These are phyloP conservation scores for Peterozyma xylosa DNA, from an alignment of 805 yeast species.

Conservation along the genomic window DNA sequence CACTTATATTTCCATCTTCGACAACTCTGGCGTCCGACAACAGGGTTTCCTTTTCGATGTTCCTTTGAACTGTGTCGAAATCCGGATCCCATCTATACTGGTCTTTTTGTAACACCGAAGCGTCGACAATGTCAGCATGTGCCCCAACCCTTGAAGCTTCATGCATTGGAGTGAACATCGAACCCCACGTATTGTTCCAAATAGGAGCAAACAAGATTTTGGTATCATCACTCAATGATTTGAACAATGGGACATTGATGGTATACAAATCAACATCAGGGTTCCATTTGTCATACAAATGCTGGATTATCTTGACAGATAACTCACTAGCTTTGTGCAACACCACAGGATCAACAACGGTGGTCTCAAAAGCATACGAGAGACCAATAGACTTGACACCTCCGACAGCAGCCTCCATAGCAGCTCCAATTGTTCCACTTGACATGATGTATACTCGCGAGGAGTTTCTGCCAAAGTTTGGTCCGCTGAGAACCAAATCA, in stretches of 20 bases:
- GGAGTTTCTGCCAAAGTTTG: slow-evolving; percentile 92
- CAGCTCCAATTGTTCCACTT: slow-evolving; percentile 95
- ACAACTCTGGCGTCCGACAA: slow-evolving; percentile 69
- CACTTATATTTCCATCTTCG: slow-evolving; percentile 54
- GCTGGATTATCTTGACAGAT: slow-evolving; percentile 54
- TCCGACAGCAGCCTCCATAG: slow-evolving; percentile 83
- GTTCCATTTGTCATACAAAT: slow-evolving; percentile 55
- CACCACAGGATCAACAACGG: slow-evolving; percentile 40
- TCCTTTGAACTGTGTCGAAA: slow-evolving; percentile 57
- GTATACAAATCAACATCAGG: slow-evolving; percentile 61
- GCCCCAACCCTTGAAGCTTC: slow-evolving; percentile 13
- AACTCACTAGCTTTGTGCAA: slow-evolving; percentile 60
- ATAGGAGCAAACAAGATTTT: slow-evolving; percentile 72
- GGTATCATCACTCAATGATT: slow-evolving; percentile 28
- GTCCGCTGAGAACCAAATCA: slow-evolving; percentile 89
- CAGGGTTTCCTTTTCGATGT: slow-evolving; percentile 31
- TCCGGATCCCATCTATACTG: slow-evolving; percentile 81
- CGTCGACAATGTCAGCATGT: slow-evolving; percentile 40
- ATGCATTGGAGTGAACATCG: slow-evolving; percentile 37
- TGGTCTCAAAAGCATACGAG: slow-evolving; percentile 70
- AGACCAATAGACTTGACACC: slow-evolving; percentile 71
- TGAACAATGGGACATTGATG: slow-evolving; percentile 75
- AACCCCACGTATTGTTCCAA: slow-evolving; percentile 72
- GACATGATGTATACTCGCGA: slow-evolving; percentile 83
- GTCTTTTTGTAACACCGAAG: slow-evolving; percentile 28